These are phyloP conservation scores for Pseudohalonectria lignicola DNA, from an alignment of 2,329 filamentous ascomycete species.

Conservation along the genomic window DNA sequence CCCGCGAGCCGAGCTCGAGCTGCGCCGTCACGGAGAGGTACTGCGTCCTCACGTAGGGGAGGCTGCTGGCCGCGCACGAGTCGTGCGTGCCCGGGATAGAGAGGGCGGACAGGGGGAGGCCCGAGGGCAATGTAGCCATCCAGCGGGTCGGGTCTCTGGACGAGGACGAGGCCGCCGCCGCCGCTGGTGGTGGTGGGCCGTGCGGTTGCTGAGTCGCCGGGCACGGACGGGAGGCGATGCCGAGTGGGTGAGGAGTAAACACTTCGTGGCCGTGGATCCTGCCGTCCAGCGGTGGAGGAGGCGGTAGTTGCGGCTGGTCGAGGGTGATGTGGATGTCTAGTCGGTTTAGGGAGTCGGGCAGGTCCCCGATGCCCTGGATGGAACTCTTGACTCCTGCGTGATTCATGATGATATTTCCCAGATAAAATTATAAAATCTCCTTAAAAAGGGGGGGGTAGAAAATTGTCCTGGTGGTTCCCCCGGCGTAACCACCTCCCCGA, in stretches of 20 bases:
- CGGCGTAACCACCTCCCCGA: too few relatives aligned
- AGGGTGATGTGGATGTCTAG: neutral
- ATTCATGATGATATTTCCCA: too few relatives aligned
- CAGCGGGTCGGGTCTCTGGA: conserved; percentile 28
- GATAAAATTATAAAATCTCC: too few relatives aligned
- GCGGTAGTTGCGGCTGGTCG: neutral
- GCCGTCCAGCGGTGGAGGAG: too few relatives aligned
- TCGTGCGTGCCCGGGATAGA: conserved; percentile 68
- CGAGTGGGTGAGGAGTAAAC: too few relatives aligned
- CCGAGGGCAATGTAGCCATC: conserved; percentile 51
- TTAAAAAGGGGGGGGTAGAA: too few relatives aligned
- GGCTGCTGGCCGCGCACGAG: conserved; percentile 31
- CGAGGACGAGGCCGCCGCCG: neutral
- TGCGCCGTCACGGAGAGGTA: conserved; percentile 50
- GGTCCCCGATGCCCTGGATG: too few relatives aligned
- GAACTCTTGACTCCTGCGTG: too few relatives aligned
- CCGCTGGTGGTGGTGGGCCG: neutral
- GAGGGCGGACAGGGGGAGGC: conserved; percentile 47
- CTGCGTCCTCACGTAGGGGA: conserved; percentile 62
- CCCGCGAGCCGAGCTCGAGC: conserved; percentile 60
- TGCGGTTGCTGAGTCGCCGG: neutral
- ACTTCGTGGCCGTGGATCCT: too few relatives aligned
- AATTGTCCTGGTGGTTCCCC: too few relatives aligned
- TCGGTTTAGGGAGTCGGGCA: neutral
- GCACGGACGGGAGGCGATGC: too few relatives aligned